Conservation (phyloP, 768 basidiomycete species). For the Lenzites betulinus region DNA sequence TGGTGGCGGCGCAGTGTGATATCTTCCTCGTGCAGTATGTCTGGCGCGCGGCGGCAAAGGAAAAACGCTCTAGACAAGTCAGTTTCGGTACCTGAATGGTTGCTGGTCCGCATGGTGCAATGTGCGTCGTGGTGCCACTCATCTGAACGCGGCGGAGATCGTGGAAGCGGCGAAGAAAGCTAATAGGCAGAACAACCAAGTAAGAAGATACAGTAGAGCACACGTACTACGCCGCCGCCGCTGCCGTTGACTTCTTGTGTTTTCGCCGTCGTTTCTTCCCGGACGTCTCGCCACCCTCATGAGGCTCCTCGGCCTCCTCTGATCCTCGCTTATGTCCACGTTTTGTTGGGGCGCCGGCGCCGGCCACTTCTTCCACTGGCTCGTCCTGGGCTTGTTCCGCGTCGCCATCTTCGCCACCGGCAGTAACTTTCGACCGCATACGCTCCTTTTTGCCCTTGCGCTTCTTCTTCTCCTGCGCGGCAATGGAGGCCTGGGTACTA, state of each 20-base stretch:
- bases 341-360: conserved; percentile 37
- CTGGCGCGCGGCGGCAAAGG: too few relatives aligned
- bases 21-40: too few relatives aligned
- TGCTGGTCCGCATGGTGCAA: too few relatives aligned
- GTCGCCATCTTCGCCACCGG: conserved; percentile 28
- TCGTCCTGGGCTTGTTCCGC: conserved; percentile 38
- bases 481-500: conserved; percentile 21
- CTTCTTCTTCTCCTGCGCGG: conserved; percentile 47
- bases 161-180: too few relatives aligned
- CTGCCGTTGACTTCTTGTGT: conserved; percentile 36
- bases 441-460: conserved; percentile 74
- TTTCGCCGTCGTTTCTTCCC: conserved; percentile 45
- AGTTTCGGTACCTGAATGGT: too few relatives aligned
- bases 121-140: too few relatives aligned
- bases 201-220: too few relatives aligned
- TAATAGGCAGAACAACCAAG: too few relatives aligned
- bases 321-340: conserved; percentile 44
- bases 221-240: conserved; percentile 1
- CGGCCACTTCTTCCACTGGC: conserved; percentile 34
- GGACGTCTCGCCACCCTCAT: conserved; percentile 18
- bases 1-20: background rate
- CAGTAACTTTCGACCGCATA: conserved; percentile 47
- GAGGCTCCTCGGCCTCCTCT: conserved; percentile 20
- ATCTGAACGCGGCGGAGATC: too few relatives aligned
- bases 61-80: too few relatives aligned